A percentile compares a stretch with the other conserved stretches of the same genome.
These are phyloP conservation scores for Fusarium buxicola DNA, from an alignment of 2,329 filamentous ascomycete genomes.

Conservation along the genomic window DNA sequence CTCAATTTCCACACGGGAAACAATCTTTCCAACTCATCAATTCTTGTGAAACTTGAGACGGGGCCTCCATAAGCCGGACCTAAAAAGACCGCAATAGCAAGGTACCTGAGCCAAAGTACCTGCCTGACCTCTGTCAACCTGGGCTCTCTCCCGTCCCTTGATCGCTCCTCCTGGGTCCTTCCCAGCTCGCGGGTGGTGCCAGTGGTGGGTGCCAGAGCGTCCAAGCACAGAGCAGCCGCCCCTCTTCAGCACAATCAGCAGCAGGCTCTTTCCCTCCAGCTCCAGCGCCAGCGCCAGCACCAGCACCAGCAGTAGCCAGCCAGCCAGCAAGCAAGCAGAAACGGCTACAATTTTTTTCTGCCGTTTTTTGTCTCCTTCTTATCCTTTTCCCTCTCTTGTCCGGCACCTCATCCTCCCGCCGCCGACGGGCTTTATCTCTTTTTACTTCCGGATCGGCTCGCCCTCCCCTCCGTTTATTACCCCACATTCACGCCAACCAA, in stretches of 20 bases:
- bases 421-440: slow-evolving; percentile 23
- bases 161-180: slow-evolving; percentile 25
- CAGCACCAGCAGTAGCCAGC: slow-evolving; percentile 38
- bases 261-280: slow-evolving; percentile 14
- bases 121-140: not conserved
- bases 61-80: slow-evolving; percentile 7
- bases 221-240: slow-evolving; percentile 8
- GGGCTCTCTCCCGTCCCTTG: slow-evolving; percentile 21
- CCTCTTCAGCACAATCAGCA: slow-evolving; percentile 10
- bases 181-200: slow-evolving; percentile 8
- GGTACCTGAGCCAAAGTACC: slow-evolving; percentile 26
- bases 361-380: slow-evolving; percentile 44
- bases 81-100: slow-evolving; percentile 29
- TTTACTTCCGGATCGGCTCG: slow-evolving; percentile 31
- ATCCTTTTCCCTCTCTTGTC: slow-evolving; percentile 22
- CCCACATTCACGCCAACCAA: slow-evolving; percentile 46
- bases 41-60: slow-evolving; percentile 29
- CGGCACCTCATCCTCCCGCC: slow-evolving; percentile 31
- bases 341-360: slow-evolving; percentile 39
- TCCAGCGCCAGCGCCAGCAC: slow-evolving; percentile 24
- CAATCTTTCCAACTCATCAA: slow-evolving; percentile 13
- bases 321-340: slow-evolving; percentile 39
- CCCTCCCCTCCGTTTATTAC: slow-evolving; percentile 35
- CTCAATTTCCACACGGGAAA: slow-evolving; percentile 30
- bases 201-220: slow-evolving; percentile 17